Base-by-base conservation (phyloP, 768 basidiomycete genomes). In the Boletus edulis region DNA sequence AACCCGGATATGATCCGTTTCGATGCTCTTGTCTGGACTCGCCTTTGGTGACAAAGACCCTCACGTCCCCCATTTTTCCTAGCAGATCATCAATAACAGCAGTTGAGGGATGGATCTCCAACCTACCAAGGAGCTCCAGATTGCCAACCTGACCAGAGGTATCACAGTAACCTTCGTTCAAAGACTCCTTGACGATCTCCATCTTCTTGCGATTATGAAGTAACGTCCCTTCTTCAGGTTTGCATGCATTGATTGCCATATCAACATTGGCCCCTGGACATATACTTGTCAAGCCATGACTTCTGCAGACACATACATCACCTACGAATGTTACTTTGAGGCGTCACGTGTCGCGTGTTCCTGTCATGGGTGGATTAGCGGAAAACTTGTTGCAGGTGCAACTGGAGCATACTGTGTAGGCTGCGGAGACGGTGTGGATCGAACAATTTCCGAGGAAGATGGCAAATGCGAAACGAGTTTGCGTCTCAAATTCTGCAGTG, bases 101-200 rank as follows among this genome's bases (percentile, higher is more conserved):
- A 38, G 17, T 24, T 22, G 43, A 9, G 35, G n/a, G 32, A 31
- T 11, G 20, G 27, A 27, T 43, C 15, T 12, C 14, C 34, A 40
- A 62, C 79, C 44, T 57, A 84, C 89, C 90, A n/a, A 85, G 75
- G 40, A 79, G 68, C 32, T 74, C 77, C 50, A 93, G 70, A 64
- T 90, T 81, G 9, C 80, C 81, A 17, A 76, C 75, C 42, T 79
- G 75, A 2, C 87, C 89, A 47, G 85, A 86, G 13, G 85, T 71
- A 68, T 94, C 91, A 59, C 91, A 93, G 63, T 93, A 94, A 3
- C 88, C 86, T 57, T 91, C 88, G 57, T 89, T 77, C n/a, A 88
- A 64, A 9, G 84, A 83, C 64, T 91, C 90, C 59, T 81, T 86
- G 32, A 94, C 81, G 46, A 78, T 74, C 55, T 82, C 81, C 86